These are phyloP conservation scores for Diaporthe humulicola DNA, from an alignment of 2,329 filamentous ascomycete genomes.

Conservation along the genomic window DNA sequence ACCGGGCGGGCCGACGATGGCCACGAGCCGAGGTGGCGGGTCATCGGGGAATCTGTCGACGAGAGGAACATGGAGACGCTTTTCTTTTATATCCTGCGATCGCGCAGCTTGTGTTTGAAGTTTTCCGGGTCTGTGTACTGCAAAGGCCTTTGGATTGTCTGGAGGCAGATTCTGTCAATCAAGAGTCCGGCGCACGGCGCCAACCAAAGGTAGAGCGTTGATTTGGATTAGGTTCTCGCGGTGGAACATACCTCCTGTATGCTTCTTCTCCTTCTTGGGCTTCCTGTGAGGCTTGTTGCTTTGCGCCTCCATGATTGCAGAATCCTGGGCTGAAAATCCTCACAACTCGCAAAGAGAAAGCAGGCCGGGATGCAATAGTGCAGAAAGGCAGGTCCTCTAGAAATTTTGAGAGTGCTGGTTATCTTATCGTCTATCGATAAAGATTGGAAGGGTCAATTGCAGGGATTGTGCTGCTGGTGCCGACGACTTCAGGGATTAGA, in stretches of 20 bases:
- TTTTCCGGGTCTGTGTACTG: conserved; percentile 84
- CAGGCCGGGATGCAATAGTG: background rate
- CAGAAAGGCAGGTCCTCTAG: background rate
- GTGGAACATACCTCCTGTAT: conserved; percentile 66
- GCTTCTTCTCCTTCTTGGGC: conserved; percentile 86
- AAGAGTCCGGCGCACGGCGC: conserved; percentile 41
- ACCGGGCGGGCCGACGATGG: conserved; percentile 94
- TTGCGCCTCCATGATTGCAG: conserved; percentile 81
- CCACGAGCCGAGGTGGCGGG: conserved; percentile 91
- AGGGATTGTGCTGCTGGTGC: background rate
- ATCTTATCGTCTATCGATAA: conserved; percentile 37
- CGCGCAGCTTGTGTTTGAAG: conserved; percentile 81
- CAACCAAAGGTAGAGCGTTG: background rate
- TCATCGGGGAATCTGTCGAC: conserved; percentile 97
- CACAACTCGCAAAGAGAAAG: background rate
- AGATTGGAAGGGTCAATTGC: background rate
- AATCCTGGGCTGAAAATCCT: conserved; percentile 18
- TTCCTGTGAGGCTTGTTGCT: conserved; percentile 87
- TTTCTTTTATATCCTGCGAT: conserved; percentile 88
- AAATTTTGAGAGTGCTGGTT: conserved; percentile 25
- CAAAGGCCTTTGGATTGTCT: conserved; percentile 89
- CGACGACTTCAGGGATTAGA: background rate
- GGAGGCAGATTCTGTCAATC: conserved; percentile 62
- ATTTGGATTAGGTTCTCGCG: background rate
- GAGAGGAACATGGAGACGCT: conserved; percentile 94